Percentiles rank a stretch among this genome's conserved stretches.
phyloP scores from a whole-genome alignment of 2,329 filamentous ascomycete species.

The Cladobotryum protrusum region DNA sequence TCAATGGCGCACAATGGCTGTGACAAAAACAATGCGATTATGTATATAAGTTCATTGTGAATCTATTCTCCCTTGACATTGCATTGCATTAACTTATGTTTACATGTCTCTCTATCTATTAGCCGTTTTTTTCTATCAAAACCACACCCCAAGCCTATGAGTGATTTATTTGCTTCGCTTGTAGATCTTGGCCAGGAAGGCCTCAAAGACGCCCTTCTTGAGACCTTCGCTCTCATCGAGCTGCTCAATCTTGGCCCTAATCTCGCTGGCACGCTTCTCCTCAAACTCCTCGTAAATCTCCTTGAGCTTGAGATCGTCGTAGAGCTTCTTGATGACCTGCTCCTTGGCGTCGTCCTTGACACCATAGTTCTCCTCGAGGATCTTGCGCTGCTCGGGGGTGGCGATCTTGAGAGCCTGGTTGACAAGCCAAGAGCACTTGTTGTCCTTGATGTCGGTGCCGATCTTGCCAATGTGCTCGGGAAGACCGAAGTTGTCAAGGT shows the following conservation, averaged over 20 bases:
- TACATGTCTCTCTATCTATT: no score
- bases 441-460: conserved; percentile 97
- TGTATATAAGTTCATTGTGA: not conserved
- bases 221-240: conserved; percentile 83
- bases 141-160: not conserved
- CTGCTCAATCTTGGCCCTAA: conserved; percentile 66
- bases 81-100: no score
- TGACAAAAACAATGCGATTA: not conserved
- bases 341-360: conserved; percentile 81
- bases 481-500: conserved; percentile 94
- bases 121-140: not conserved
- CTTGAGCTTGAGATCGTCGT: conserved; percentile 77
- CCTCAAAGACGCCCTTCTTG: conserved; percentile 84
- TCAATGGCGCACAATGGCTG: not conserved
- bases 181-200: conserved; percentile 94
- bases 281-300: conserved; percentile 83
- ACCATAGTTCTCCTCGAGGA: conserved; percentile 91
- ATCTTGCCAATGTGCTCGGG: conserved; percentile 95
- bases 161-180: conserved; percentile 85
- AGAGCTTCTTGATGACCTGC: conserved; percentile 81
- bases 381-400: conserved; percentile 76
- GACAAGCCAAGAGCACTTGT: conserved; percentile 98
- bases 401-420: conserved; percentile 84
- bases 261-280: conserved; percentile 74
- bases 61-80: not conserved